Percentiles rank a stretch among this genome's conserved stretches.
Conservation (phyloP, 192 early-diverging fungal genomes). For the Coemansia asiatica region DNA sequence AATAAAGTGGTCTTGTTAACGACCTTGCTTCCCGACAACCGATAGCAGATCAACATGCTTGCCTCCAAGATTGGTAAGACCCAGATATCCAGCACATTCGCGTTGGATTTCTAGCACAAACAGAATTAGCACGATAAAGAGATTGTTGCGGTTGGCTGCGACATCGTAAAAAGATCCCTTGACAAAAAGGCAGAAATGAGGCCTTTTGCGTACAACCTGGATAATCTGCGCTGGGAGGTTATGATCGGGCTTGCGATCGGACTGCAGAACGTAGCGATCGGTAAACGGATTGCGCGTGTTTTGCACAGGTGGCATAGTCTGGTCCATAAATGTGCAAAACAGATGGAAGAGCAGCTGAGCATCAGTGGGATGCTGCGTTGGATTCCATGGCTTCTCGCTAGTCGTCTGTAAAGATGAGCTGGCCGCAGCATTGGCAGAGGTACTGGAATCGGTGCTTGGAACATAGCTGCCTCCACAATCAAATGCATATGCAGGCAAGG, state of each 20-base stretch:
- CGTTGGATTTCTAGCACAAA: slow-evolving; percentile 60
- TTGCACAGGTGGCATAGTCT: slow-evolving; percentile 56
- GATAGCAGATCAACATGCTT: slow-evolving; percentile 56
- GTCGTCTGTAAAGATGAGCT: not conserved
- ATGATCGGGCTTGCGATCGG: slow-evolving; percentile 54
- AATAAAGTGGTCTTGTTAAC: not conserved
- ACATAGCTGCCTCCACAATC: slow-evolving; percentile 37
- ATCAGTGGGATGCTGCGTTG: slow-evolving; percentile 53
- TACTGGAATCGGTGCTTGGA: not conserved
- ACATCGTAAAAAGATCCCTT: slow-evolving; percentile 60
- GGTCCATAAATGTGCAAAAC: slow-evolving; percentile 62
- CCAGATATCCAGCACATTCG: slow-evolving; percentile 60
- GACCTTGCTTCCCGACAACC: slow-evolving; percentile 49
- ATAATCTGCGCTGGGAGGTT: slow-evolving; percentile 58
- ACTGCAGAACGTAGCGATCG: slow-evolving; percentile 57
- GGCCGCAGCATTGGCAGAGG: not conserved
- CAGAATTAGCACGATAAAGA: slow-evolving; percentile 52
- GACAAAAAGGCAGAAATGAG: slow-evolving; percentile 59
- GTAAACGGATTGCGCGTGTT: slow-evolving; percentile 58
- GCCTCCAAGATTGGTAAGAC: slow-evolving; percentile 57
- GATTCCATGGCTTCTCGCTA: slow-evolving; percentile 28
- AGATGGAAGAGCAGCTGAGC: slow-evolving; percentile 63
- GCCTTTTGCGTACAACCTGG: slow-evolving; percentile 54
- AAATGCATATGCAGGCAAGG: slow-evolving; percentile 43
- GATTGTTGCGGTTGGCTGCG: slow-evolving; percentile 49